These are phyloP conservation scores for Colletotrichum tanaceti DNA, from an alignment of 2,329 filamentous ascomycete species.

Conservation along the genomic window DNA sequence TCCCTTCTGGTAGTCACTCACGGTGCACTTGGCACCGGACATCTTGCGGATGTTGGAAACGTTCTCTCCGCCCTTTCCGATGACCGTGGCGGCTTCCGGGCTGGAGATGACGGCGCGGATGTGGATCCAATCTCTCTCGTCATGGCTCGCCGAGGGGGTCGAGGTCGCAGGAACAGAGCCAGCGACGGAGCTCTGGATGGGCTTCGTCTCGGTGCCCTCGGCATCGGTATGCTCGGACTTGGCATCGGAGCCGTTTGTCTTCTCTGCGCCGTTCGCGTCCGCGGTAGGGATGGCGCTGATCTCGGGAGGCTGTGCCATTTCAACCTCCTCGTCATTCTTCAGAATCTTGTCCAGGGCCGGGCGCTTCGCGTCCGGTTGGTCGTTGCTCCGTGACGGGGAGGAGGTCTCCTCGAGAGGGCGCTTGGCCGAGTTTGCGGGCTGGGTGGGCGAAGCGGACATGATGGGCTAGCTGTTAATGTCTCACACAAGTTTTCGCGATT, in stretches of 20 bases:
- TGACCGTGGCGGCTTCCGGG: constrained; percentile 95
- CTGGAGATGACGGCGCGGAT: constrained; percentile 97
- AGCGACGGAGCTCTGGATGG: constrained; percentile 52
- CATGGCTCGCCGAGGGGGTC: constrained; percentile 69
- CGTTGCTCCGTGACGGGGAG: constrained; percentile 88
- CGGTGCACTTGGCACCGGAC: constrained; percentile 97
- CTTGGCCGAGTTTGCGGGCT: constrained; percentile 80
- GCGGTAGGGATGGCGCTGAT: constrained; percentile 53
- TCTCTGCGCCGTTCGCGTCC: constrained; percentile 63
- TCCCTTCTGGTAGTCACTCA: constrained; percentile 97
- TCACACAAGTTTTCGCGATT: constrained; percentile 40
- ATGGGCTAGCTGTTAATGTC: constrained; percentile 43
- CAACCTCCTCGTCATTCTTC: constrained; percentile 71
- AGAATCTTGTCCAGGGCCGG: constrained; percentile 93
- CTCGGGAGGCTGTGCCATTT: constrained; percentile 56
- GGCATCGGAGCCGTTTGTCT: constrained; percentile 62
- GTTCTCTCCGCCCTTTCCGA: constrained; percentile 98
- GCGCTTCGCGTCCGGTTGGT: constrained; percentile 97
- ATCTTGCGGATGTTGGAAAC: constrained; percentile 95
- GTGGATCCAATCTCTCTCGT: constrained; percentile 97
- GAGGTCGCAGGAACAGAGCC: constrained; percentile 53
- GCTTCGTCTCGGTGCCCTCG: constrained; percentile 62
- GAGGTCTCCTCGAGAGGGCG: constrained; percentile 97
- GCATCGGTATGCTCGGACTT: constrained; percentile 74
- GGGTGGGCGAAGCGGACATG: constrained; percentile 79